These are phyloP conservation scores for Biscutella auriculata DNA, from an alignment of 441 rosid genomes.

Conservation along the genomic window DNA sequence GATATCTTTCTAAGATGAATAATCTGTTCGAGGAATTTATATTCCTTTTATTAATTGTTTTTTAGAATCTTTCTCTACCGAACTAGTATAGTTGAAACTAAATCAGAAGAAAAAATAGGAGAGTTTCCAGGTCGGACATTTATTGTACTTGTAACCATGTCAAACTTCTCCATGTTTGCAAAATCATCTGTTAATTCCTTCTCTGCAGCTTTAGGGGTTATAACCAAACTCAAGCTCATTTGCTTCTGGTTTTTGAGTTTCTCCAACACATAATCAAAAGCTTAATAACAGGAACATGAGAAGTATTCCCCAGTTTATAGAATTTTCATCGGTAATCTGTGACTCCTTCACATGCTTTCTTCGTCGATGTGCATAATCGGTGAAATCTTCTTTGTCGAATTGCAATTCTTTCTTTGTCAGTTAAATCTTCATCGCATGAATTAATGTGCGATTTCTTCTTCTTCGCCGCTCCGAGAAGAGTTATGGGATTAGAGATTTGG, in stretches of 20 bases:
- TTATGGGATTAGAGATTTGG: no score
- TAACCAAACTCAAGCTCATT: slow-evolving; percentile 23
- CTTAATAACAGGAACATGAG: no score
- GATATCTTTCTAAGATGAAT: slow-evolving; percentile 15
- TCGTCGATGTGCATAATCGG: no score
- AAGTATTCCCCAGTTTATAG: no score
- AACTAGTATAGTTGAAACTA: slow-evolving; percentile 23
- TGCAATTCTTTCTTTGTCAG: no score
- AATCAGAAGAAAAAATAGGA: slow-evolving; percentile 19
- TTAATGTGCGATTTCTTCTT: no score
- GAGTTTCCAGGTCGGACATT: slow-evolving; percentile 35
- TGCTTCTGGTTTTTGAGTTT: slow-evolving; percentile 45
- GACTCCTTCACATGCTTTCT: no score
- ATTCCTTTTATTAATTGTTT: slow-evolving; percentile 18
- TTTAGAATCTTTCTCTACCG: slow-evolving; percentile 25
- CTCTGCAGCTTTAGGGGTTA: slow-evolving; percentile 45
- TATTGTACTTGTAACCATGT: slow-evolving; percentile 38
- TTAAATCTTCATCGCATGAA: no score
- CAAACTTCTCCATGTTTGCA: slow-evolving; percentile 78
- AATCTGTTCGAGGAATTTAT: slow-evolving; percentile 21
- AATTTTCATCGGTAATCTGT: no score
- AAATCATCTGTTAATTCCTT: slow-evolving; percentile 71
- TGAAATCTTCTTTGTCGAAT: no score
- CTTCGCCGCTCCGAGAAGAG: no score
- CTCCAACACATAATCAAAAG: no score